Evolutionary conservation across 1,284 basidiomycete species (phyloP), one percentile per base, ranked within the genome.

Genomic region (Naganishia sp.): DNA sequence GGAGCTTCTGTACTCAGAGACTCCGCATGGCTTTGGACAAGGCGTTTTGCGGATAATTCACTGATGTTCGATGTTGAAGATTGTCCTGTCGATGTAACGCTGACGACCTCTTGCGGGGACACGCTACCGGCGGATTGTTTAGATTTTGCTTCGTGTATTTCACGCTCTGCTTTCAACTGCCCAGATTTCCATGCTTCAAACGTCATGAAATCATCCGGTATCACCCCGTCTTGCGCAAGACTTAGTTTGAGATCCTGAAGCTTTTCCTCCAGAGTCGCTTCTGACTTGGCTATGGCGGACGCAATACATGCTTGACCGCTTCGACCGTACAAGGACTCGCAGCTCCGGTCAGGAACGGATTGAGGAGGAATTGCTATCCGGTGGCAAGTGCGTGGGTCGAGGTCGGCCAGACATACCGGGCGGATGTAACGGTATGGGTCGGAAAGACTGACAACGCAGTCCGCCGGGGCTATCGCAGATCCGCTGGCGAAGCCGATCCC

Each of bases 151-250:
- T 45, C 36, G 1, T 39, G n/a, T 1, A 45, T 21, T 6, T 54
- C 33, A 42, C 39, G 52, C 21, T 48, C 18, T 16, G 43, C 52
- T 48, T 45, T 16, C 6, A 55, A 31, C 16, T 64, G 61, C 10
- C 61, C 52, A 43, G 52, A 39, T 64, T 64, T 64, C 61, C 61
- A 64, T 21, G 50, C 52, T 46, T 64, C 61, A 31, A 64, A 64
- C 0, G 61, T 54, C 33, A 64, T 23, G 25, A 64, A 54, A 23
- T 64, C 61, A 39, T 64, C 61, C n/a, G 61, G 52, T n/a, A 55
- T 46, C 33, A 55, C 52, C 23, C 53, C 61, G 23, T 64, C 61
- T 55, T 64, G 59, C 6, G 59, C 59, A 10, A 61, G 48, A 46
- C 59, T 61, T 39, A 52, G 39, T 48, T 61, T 61, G 13, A 61